These are phyloP conservation scores for Saitozyma podzolica DNA, from an alignment of 768 basidiomycete genomes.

Conservation along the genomic window DNA sequence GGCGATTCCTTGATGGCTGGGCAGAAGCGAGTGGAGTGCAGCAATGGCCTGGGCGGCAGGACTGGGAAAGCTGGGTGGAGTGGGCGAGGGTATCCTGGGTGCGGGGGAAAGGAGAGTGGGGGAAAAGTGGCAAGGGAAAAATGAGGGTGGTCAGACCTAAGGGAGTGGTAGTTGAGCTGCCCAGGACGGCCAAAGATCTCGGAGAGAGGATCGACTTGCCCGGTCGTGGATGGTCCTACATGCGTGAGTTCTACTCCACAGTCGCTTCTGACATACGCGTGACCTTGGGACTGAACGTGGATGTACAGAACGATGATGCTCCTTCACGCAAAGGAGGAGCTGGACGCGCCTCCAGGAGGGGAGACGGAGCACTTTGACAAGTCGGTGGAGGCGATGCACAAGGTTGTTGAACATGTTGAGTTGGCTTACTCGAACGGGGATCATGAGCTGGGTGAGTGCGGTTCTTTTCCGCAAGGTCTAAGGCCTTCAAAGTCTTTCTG, in stretches of 20 bases:
- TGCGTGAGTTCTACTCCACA: conserved; percentile 7
- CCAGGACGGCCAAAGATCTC: conserved; percentile 17
- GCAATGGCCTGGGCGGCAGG: conserved; percentile 23
- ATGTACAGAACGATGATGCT: conserved; percentile 14
- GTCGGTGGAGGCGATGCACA: conserved; percentile 7
- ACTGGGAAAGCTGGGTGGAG: conserved; percentile 25
- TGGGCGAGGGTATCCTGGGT: conserved; percentile 17
- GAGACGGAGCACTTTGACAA: conserved; percentile 8
- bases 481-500: background rate
- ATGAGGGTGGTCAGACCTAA: conserved; percentile 13
- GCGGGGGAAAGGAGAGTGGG: background rate
- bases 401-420: conserved; percentile 19
- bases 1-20: conserved; percentile 32
- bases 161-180: conserved; percentile 14
- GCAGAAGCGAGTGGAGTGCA: conserved; percentile 9
- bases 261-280: background rate
- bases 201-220: conserved; percentile 30
- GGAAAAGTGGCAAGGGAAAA: conserved; percentile 6
- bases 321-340: conserved; percentile 23
- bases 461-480: background rate
- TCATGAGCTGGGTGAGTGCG: conserved; percentile 17
- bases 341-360: conserved; percentile 12
- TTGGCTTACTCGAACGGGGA: conserved; percentile 16
- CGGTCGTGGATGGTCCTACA: conserved; percentile 24
- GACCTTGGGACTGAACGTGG: background rate